A percentile compares a stretch with the other conserved stretches of the same genome.
phyloP scores from a whole-genome alignment of 805 yeast species.

The Wickerhamomyces kurtzmanii region DNA sequence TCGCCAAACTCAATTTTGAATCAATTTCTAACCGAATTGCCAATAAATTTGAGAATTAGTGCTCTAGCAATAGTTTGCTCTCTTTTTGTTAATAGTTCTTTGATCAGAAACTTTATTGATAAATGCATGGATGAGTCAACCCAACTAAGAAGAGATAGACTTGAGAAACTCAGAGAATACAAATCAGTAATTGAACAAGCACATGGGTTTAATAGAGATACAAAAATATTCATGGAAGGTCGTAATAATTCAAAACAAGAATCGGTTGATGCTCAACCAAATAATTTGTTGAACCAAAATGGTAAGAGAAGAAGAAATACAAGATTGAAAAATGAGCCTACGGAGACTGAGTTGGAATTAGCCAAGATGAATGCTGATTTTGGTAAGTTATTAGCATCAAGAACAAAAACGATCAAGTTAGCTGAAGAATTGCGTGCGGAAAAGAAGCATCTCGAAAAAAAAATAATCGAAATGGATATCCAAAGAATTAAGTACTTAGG shows the following conservation, averaged over 20 bases:
- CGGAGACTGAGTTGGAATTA: slow-evolving; percentile 23
- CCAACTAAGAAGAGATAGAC: slow-evolving; percentile 50
- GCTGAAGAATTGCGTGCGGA: slow-evolving; percentile 37
- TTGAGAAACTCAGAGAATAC: slow-evolving; percentile 56
- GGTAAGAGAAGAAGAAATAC: slow-evolving; percentile 20
- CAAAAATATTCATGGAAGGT: slow-evolving; percentile 21
- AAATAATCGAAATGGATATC: slow-evolving; percentile 59
- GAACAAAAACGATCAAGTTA: slow-evolving; percentile 25
- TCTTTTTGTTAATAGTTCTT: slow-evolving; percentile 45
- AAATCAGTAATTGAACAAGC: slow-evolving; percentile 43
- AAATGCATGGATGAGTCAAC: slow-evolving; percentile 57
- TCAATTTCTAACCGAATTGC: slow-evolving; percentile 46
- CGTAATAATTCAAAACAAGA: no score
- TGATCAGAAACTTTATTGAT: slow-evolving; percentile 58
- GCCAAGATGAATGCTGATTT: slow-evolving; percentile 33
- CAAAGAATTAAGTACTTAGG: slow-evolving; percentile 76
- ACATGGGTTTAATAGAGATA: slow-evolving; percentile 31
- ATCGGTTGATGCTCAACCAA: slow-evolving; percentile 8
- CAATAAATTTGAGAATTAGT: slow-evolving; percentile 43
- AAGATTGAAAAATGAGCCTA: slow-evolving; percentile 22
- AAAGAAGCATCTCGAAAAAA: slow-evolving; percentile 46
- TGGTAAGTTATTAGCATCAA: slow-evolving; percentile 29
- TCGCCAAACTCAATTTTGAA: slow-evolving; percentile 36
- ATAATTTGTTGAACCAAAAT: neutral
- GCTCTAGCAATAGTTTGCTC: slow-evolving; percentile 55